Evolutionary conservation across 805 yeast genomes (phyloP), one percentile per base, ranked within the genome.

Genomic region (Clavispora fructus): DNA sequence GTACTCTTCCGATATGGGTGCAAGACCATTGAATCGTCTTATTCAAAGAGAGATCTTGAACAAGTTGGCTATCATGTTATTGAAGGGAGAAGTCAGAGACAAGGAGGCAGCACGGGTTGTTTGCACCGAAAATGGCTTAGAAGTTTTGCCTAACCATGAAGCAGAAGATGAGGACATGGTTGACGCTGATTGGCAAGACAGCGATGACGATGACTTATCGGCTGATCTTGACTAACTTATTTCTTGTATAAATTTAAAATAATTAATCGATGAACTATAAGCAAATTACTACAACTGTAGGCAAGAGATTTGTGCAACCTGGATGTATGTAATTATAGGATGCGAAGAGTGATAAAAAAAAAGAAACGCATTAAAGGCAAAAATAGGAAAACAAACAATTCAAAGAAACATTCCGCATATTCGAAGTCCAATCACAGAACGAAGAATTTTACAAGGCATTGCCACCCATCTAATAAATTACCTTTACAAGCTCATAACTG

Each of bases 1-100:
- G 42, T 94, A 91, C 70, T 88, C 96, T 25, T 78, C 84, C 47
- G 96, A 92, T 65, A 74, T 94, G 65, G 99, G 99, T 70, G 99
- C 99, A 7, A 80, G 99, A 65, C 99, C 99, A 48, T 78, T 94
- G 70, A 87, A 87, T 73, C 82, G 98, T 59, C 78, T 94, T 58
- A 92, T 94, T 55, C 97, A 94, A 67, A 78, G 77, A 51, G 94
- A 90, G 64, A 77, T 94, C 16, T 80, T 94, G 64, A 94, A 94
- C 70, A 82, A 77, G 60, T 73, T 94, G 68, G 99, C 99, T 0
- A 78, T 94, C n/a, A 77, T 88, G 68, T 79, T 94, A 42, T 77
- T 94, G 56, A 84, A 82, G 63, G 95, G 95, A 11, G 95, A 91
- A 64, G 79, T 94, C 49, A 76, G 72, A 60, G 97, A 94, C 61